These are phyloP conservation scores for Arthrocladium fulminans DNA, from an alignment of 2,329 filamentous ascomycete genomes.

Conservation along the genomic window DNA sequence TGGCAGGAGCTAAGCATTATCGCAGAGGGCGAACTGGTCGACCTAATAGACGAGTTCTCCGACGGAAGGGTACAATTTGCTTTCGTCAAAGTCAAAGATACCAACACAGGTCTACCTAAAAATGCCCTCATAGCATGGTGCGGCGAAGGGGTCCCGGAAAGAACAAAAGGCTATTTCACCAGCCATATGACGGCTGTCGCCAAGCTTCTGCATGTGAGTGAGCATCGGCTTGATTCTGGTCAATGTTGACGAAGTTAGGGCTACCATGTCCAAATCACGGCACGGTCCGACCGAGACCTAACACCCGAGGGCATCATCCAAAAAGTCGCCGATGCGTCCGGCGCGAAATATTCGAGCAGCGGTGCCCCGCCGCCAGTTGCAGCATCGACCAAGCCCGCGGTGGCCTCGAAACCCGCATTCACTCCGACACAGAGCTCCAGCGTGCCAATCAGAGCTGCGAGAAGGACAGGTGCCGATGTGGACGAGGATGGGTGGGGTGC, in stretches of 20 bases:
- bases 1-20: conserved; percentile 22
- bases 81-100: conserved; percentile 92
- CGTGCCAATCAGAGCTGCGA: conserved; percentile 26
- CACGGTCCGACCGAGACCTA: conserved; percentile 81
- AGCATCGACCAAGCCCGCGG: conserved; percentile 47
- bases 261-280: conserved; percentile 96
- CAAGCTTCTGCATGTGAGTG: conserved; percentile 70
- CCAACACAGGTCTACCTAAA: conserved; percentile 83
- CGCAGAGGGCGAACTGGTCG: conserved; percentile 80
- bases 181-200: conserved; percentile 84
- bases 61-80: conserved; percentile 96
- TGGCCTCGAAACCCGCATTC: conserved; percentile 84
- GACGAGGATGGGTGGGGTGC: conserved; percentile 89
- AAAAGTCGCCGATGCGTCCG: conserved; percentile 90
- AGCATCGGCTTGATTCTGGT: conserved; percentile 2
- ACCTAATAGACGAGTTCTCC: conserved; percentile 90
- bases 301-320: conserved; percentile 80
- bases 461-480: conserved; percentile 42
- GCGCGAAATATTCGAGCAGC: conserved; percentile 79
- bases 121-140: conserved; percentile 93
- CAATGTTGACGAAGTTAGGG: conserved; percentile 42
- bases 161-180: conserved; percentile 97
- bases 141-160: conserved; percentile 93
- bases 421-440: conserved; percentile 62
- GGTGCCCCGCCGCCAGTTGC: conserved; percentile 47